A percentile compares a stretch with the other conserved stretches of the same genome.
phyloP scores from a whole-genome alignment of 192 early-diverging fungal genomes.

The Fimicolochytrium jonesii region DNA sequence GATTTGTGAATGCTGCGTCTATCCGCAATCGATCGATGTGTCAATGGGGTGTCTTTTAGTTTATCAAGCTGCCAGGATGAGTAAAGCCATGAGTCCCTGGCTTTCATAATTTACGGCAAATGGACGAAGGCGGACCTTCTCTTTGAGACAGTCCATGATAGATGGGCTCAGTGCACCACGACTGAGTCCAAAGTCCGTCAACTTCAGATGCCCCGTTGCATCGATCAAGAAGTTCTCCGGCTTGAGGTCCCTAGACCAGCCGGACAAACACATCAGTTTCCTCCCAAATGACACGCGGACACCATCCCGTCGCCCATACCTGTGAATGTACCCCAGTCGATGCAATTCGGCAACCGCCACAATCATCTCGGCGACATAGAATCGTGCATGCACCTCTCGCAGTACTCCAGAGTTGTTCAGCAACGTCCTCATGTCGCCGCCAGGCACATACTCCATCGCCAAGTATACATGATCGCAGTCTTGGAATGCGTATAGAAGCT shows the following conservation, averaged over 20 bases:
- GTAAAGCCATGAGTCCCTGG: too few species aligned
- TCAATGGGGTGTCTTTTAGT: slow-evolving; percentile 33
- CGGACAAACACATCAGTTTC: neutral
- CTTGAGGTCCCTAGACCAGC: slow-evolving; percentile 50
- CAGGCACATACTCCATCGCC: slow-evolving; percentile 68
- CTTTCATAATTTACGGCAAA: too few species aligned
- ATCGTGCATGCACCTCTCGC: slow-evolving; percentile 70
- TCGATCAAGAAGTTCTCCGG: slow-evolving; percentile 59
- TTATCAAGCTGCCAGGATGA: slow-evolving; percentile 46
- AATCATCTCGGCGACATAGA: slow-evolving; percentile 86
- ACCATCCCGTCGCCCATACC: slow-evolving; percentile 35
- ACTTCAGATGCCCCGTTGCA: slow-evolving; percentile 60
- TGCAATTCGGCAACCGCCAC: slow-evolving; percentile 78
- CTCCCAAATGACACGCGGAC: neutral
- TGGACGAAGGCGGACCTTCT: slow-evolving; percentile 26
- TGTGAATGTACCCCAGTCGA: slow-evolving; percentile 83
- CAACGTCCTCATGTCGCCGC: slow-evolving; percentile 75
- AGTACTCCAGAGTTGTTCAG: slow-evolving; percentile 69
- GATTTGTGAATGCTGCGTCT: slow-evolving; percentile 40
- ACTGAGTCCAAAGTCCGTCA: slow-evolving; percentile 81
- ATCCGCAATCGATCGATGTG: slow-evolving; percentile 25
- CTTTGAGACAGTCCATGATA: slow-evolving; percentile 23
- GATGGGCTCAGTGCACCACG: slow-evolving; percentile 36
- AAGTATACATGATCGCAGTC: slow-evolving; percentile 66
- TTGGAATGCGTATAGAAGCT: slow-evolving; percentile 87